Base-by-base conservation (phyloP, 1,284 basidiomycete genomes). In the Ganoderma multipileum region DNA sequence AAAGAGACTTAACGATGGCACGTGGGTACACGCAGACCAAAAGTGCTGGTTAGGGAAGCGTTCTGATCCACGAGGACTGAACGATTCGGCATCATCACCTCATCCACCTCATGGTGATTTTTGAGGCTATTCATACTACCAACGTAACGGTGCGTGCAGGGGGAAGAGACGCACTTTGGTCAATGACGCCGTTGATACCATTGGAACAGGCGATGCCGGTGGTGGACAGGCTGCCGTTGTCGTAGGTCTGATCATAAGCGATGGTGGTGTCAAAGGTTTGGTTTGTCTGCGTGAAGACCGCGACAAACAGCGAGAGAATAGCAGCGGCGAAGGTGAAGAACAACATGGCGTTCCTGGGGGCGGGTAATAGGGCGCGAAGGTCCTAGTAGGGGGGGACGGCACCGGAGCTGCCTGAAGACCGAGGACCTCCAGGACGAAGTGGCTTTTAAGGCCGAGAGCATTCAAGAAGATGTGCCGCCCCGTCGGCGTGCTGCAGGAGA, bases 161-260 rank as follows among this genome's bases (percentile, higher is more conserved):
- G 30, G 9, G 33, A 12, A 14, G 33, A 26, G 7, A 18, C 60
- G 57, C 87, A 83, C 81, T 81, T 26, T 78, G 77, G 63, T 77
- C 80, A 33, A 80, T 28, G 57, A 88, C 80, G 9, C 83, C 84
- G 71, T 83, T 77, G 0, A 72, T 16, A 2, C 84, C 85, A 61
- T 86, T 75, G 1, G 87, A 89, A 73, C 88, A 89, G 3, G 86
- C 81, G 61, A 87, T 80, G 33, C 61, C 75, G 63, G 69, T 3
- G 42, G 86, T 75, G 2, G 82, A 77, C 38, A 68, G 66, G 7
- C 67, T 66, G 5, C 74, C 42, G 23, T 81, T 69, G 76, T 86
- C 84, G 75, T 87, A 89, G 12, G 69, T 68, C 20, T 72, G 60
- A 74, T 86, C 84, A 69, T 80, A 86, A 18, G 81, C 79, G 30